Conservation (phyloP, 2,329 filamentous ascomycete genomes). For the Tympanopsis confertula region DNA sequence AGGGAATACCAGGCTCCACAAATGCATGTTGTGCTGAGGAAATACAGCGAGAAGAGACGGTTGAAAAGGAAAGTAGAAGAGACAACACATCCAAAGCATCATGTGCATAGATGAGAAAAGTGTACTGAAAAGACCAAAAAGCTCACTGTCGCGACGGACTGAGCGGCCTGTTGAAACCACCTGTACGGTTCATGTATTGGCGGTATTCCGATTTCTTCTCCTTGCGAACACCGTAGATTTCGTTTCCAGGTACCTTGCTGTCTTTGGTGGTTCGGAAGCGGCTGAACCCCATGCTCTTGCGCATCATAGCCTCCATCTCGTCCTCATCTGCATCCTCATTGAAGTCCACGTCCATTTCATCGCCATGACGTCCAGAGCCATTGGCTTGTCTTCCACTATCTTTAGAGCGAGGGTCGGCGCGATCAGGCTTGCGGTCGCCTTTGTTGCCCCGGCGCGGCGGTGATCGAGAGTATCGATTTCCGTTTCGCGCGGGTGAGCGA, state of each 20-base stretch:
- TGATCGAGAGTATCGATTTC: background rate
- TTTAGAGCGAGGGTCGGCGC: background rate
- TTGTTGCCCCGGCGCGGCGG: background rate
- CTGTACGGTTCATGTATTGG: conserved; percentile 46
- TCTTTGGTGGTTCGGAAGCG: conserved; percentile 51
- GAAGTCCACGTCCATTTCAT: conserved; percentile 13
- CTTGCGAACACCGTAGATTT: conserved; percentile 48
- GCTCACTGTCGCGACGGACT: background rate
- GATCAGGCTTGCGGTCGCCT: background rate
- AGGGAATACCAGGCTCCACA: too few relatives aligned
- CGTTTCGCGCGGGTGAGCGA: background rate
- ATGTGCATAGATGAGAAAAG: background rate
- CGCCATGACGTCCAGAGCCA: conserved; percentile 8
- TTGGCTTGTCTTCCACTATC: background rate
- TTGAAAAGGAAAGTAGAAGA: too few relatives aligned
- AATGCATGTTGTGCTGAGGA: too few relatives aligned
- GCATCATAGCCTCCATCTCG: conserved; percentile 37
- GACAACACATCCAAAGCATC: background rate
- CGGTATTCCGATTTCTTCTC: conserved; percentile 55
- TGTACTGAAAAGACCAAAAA: background rate
- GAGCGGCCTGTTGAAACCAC: conserved; percentile 1
- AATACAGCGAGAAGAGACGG: too few relatives aligned
- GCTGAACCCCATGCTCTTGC: conserved; percentile 46
- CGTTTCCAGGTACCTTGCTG: conserved; percentile 54
- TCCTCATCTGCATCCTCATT: conserved; percentile 26